These are phyloP conservation scores for Leccinum incarnatum DNA, from an alignment of 768 basidiomycete species.

Conservation along the genomic window DNA sequence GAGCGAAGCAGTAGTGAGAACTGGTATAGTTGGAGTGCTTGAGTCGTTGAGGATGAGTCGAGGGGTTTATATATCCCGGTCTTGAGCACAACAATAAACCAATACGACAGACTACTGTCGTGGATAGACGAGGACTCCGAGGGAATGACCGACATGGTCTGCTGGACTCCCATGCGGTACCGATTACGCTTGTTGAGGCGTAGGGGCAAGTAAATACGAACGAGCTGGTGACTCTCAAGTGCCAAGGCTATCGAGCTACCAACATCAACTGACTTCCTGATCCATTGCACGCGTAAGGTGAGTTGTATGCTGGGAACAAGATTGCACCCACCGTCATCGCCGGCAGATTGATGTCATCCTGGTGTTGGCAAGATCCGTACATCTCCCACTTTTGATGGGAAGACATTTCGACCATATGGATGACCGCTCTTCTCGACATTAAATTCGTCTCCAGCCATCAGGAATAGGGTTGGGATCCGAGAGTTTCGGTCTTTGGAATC, in stretches of 20 bases:
- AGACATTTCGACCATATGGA: neutral
- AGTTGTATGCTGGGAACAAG: neutral
- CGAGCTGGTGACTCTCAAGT: neutral
- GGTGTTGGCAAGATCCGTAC: too few relatives aligned
- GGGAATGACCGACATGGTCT: neutral
- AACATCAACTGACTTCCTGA: neutral
- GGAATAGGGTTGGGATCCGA: neutral
- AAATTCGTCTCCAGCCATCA: neutral
- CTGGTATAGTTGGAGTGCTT: constrained; percentile 10
- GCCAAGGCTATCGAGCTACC: neutral
- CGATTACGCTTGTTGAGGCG: neutral
- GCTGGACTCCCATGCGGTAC: neutral
- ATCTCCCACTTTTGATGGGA: neutral
- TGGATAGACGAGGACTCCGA: constrained; percentile 5
- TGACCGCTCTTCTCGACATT: neutral
- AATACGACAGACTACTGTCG: neutral
- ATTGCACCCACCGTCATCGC: neutral
- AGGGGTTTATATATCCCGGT: constrained; percentile 11
- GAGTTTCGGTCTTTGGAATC: neutral
- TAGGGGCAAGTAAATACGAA: neutral
- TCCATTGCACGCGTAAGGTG: neutral
- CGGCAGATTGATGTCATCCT: neutral
- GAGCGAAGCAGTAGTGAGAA: neutral
- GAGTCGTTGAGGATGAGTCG: neutral
- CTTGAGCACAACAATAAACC: neutral